These are phyloP conservation scores for Ganoderma lingzhi DNA, from an alignment of 1,284 basidiomycete species.

Conservation along the genomic window DNA sequence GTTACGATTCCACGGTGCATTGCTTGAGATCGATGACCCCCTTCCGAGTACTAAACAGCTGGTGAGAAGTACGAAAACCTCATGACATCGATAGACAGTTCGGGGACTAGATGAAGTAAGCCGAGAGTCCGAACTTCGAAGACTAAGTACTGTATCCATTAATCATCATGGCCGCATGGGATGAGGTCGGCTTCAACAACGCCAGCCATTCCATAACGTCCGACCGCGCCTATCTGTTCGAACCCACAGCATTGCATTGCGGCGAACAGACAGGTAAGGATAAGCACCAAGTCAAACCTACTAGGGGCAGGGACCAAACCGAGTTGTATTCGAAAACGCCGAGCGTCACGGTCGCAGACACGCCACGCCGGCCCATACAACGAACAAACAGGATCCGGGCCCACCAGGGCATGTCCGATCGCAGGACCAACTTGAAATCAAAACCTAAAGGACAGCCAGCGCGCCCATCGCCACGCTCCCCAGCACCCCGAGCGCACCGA, in stretches of 20 bases:
- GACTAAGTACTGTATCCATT: too few species aligned
- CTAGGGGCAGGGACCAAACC: not conserved
- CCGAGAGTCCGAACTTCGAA: not conserved
- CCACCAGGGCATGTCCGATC: not conserved
- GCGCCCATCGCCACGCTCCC: slow-evolving; percentile 28
- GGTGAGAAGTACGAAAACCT: not conserved
- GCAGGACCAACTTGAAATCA: not conserved
- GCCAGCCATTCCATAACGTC: not conserved
- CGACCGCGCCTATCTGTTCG: not conserved
- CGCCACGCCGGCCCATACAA: not conserved
- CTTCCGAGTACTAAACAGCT: too few species aligned
- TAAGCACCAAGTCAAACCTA: not conserved
- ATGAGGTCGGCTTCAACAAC: too few species aligned
- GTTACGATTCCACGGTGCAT: not conserved
- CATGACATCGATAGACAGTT: not conserved
- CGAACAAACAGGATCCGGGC: slow-evolving; percentile 5
- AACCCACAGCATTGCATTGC: not conserved
- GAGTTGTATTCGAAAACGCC: not conserved
- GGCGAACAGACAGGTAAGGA: not conserved
- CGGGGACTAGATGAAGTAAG: not conserved
- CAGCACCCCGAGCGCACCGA: slow-evolving; percentile 26
- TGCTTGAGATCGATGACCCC: not conserved
- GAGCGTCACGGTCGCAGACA: slow-evolving; percentile 1
- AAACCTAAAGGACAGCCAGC: slow-evolving; percentile 11
- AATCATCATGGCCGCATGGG: too few species aligned